These are phyloP conservation scores for Lophiostoma macrostomum DNA, from an alignment of 495 filamentous ascomycete genomes.

Conservation along the genomic window DNA sequence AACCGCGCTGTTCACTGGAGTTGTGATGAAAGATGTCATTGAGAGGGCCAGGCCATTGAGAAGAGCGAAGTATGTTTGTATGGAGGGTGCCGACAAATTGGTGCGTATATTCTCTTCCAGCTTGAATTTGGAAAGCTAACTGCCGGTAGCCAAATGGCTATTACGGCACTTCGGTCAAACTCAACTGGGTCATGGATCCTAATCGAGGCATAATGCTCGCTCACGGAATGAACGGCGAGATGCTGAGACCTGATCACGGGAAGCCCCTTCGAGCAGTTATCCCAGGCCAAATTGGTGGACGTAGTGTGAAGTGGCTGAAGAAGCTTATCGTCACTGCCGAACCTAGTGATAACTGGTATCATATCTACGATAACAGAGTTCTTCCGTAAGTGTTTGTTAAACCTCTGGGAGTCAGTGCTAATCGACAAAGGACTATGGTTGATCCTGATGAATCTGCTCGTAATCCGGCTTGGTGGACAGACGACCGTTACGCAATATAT, in stretches of 20 bases:
- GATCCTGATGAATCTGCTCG: conserved; percentile 75
- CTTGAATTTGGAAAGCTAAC: conserved; percentile 16
- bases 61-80: conserved; percentile 80
- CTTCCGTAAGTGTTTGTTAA: conserved; percentile 51
- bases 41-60: conserved; percentile 63
- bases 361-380: conserved; percentile 92
- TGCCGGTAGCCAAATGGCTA: conserved; percentile 69
- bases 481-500: conserved; percentile 93
- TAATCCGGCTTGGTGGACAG: conserved; percentile 77
- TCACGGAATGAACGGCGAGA: conserved; percentile 89
- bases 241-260: conserved; percentile 81
- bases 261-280: conserved; percentile 81
- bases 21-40: conserved; percentile 71
- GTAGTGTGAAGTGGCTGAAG: conserved; percentile 95
- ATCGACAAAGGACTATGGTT: conserved; percentile 61
- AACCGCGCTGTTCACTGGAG: conserved; percentile 86
- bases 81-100: conserved; percentile 87
- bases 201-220: conserved; percentile 87
- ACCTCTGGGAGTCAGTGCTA: background rate
- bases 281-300: conserved; percentile 88
- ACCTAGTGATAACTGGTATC: conserved; percentile 95
- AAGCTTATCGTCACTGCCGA: conserved; percentile 70
- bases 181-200: conserved; percentile 84
- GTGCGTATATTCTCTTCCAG: conserved; percentile 41
- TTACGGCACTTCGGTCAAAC: conserved; percentile 85